Percentiles rank a stretch among this genome's conserved stretches.
These are phyloP conservation scores for Wickerhamiella occidentalis DNA, from an alignment of 805 yeast species.

Conservation along the genomic window DNA sequence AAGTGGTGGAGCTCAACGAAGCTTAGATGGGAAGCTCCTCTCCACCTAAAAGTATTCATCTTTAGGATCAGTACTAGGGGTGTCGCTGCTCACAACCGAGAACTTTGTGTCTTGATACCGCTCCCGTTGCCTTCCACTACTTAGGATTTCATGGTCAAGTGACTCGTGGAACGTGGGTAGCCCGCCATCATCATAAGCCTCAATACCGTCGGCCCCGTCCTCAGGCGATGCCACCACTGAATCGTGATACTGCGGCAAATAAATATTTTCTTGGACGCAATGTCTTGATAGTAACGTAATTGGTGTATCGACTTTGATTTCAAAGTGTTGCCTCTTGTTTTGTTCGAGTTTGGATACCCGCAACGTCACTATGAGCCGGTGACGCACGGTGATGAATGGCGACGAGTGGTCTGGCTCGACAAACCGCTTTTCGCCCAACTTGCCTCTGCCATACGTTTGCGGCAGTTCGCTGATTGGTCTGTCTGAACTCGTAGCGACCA, in stretches of 20 bases:
- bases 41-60: constrained; percentile 1
- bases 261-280: constrained; percentile 25
- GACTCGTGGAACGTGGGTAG: constrained; percentile 25
- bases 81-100: constrained; percentile 7
- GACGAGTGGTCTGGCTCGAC: constrained; percentile 22
- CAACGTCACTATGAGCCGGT: constrained; percentile 20
- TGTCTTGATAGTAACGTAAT: constrained; percentile 20
- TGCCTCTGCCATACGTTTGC: constrained; percentile 21
- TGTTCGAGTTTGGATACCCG: constrained; percentile 19
- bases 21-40: too few species aligned
- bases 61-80: background rate
- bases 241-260: constrained; percentile 23
- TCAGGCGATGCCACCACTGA: constrained; percentile 2
- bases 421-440: constrained; percentile 21
- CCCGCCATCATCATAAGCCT: constrained; percentile 11
- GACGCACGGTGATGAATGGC: constrained; percentile 20
- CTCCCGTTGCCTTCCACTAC: constrained; percentile 5
- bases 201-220: background rate
- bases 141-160: constrained; percentile 19
- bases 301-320: constrained; percentile 23
- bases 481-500: constrained; percentile 16
- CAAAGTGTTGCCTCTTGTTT: constrained; percentile 17
- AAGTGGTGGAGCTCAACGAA: too few species aligned
- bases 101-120: constrained; percentile 6
- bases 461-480: constrained; percentile 15